These are phyloP conservation scores for Coprinopsis marcescibilis DNA, from an alignment of 768 basidiomycete genomes.

Conservation along the genomic window DNA sequence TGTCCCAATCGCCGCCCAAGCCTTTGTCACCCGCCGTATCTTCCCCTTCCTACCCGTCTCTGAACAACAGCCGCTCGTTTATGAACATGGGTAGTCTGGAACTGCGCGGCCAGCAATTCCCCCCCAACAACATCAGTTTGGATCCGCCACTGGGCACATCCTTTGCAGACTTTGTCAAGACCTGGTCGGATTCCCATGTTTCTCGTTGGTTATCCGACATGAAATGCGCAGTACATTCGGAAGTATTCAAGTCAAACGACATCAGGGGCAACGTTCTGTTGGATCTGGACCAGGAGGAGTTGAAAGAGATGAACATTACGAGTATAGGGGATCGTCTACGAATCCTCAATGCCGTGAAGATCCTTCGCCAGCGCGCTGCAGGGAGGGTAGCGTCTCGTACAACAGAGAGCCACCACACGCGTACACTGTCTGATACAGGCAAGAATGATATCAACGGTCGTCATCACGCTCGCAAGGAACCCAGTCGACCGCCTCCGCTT, in stretches of 20 bases:
- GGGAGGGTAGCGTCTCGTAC: constrained; percentile 16
- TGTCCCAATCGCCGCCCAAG: constrained; percentile 32
- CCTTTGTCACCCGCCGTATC: constrained; percentile 42
- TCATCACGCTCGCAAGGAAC: constrained; percentile 39
- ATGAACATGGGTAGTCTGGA: constrained; percentile 30
- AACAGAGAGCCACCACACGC: constrained; percentile 11
- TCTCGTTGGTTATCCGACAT: constrained; percentile 75
- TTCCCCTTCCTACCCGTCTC: constrained; percentile 29
- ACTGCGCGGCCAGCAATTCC: constrained; percentile 38
- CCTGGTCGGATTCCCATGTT: constrained; percentile 72
- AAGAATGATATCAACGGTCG: constrained; percentile 33
- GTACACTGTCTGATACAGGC: constrained; percentile 12
- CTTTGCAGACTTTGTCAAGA: constrained; percentile 56
- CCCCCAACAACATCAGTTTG: constrained; percentile 20
- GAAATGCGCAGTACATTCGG: constrained; percentile 63
- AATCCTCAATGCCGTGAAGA: constrained; percentile 80
- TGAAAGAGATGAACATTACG: constrained; percentile 87
- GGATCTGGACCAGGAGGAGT: constrained; percentile 79
- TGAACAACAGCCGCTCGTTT: constrained; percentile 35
- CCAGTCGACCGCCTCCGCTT: constrained; percentile 69
- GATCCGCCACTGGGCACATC: constrained; percentile 57
- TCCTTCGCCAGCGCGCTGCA: constrained; percentile 56
- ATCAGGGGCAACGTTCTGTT: constrained; percentile 89
- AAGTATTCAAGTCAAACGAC: constrained; percentile 77
- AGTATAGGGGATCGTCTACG: constrained; percentile 91